Evolutionary conservation across 2,329 filamentous ascomycete genomes (phyloP), one percentile per base, ranked within the genome.

Genomic region (Elsinoe batatas): DNA sequence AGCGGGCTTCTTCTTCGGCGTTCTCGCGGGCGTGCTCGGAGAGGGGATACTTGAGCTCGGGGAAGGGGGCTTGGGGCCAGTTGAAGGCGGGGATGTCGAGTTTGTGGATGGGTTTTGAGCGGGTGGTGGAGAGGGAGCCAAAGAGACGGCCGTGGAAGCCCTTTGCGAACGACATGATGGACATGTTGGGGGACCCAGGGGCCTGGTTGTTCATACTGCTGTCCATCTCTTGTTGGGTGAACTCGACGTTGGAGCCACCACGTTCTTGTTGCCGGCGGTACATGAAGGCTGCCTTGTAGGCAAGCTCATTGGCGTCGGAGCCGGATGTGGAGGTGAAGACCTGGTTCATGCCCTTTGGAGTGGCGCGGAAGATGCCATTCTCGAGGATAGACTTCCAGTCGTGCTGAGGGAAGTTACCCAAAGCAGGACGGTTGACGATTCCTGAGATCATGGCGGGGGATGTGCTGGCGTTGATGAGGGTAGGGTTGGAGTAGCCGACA

Each of bases 51-150:
- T 89, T 89, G 68, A 91, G 80, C 61, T 75, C 66, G 3, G 89
- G 89, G 79, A 95, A 95, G 56, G 86, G 81, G n/a, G 88, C 88
- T 69, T 90, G 87, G n/a, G 89, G 89, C 89, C 89, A 95, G 77
- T 94, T 85, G 65, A 95, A 95, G 65, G 89, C 87, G 18, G 89
- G 89, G 64, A 95, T 94, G 67, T 94, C 89, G 63, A 95, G 76
- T 74, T 95, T 95, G 78, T 95, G 89, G 69, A 95, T 90, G 42
- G 89, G 81, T 78, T 95, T 95, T 72, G 85, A 89, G 67, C 89
- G 85, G 13, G 89, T 95, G 54, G 88, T 94, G 58, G 86, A 90
- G 53, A 95, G 79, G 58, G 80, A 84, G 65, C 88, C 89, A 65
- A 95, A 94, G 44, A 93, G 80, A 60, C 89, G 88, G 63, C 89